Percentiles rank a stretch among this genome's conserved stretches.
Evolutionary conservation across 2,329 filamentous ascomycete species (phyloP).

Genomic region (Talaromyces sp.): DNA sequence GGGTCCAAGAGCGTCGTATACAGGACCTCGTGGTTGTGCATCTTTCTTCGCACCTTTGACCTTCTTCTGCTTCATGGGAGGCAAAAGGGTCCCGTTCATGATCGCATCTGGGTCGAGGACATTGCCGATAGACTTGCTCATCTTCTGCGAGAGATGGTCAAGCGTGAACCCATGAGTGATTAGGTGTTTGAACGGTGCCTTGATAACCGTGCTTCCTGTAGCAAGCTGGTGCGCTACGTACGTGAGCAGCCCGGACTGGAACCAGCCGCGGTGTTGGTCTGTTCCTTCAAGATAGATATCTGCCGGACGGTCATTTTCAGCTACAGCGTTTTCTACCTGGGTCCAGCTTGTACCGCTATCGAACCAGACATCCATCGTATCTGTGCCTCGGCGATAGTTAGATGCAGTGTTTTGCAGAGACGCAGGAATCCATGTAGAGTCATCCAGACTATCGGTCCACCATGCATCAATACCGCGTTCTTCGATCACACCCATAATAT

Average conservation of each 20-base stretch:
- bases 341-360: slow-evolving; percentile 96
- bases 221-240: slow-evolving; percentile 60
- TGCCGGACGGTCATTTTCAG: slow-evolving; percentile 43
- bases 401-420: slow-evolving; percentile 48
- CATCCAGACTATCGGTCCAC: slow-evolving; percentile 79
- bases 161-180: slow-evolving; percentile 95
- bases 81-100: slow-evolving; percentile 75
- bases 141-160: slow-evolving; percentile 86
- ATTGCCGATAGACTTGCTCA: slow-evolving; percentile 97
- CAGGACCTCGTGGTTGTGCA: slow-evolving; percentile 28
- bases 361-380: slow-evolving; percentile 99
- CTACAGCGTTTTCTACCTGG: slow-evolving; percentile 36
- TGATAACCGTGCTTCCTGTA: slow-evolving; percentile 26
- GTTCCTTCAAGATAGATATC: slow-evolving; percentile 92
- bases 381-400: slow-evolving; percentile 69
- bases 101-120: slow-evolving; percentile 76
- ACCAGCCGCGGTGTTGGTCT: slow-evolving; percentile 97
- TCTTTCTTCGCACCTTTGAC: slow-evolving; percentile 44
- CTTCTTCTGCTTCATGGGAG: slow-evolving; percentile 63
- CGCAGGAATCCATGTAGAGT: slow-evolving; percentile 70
- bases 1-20: slow-evolving; percentile 71
- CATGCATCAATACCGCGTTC: slow-evolving; percentile 82
- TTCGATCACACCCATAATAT: slow-evolving; percentile 76
- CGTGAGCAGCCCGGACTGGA: slow-evolving; percentile 91
- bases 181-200: slow-evolving; percentile 78